Conservation (phyloP, 140 eudicot genomes). For the Cichorium intybus region DNA sequence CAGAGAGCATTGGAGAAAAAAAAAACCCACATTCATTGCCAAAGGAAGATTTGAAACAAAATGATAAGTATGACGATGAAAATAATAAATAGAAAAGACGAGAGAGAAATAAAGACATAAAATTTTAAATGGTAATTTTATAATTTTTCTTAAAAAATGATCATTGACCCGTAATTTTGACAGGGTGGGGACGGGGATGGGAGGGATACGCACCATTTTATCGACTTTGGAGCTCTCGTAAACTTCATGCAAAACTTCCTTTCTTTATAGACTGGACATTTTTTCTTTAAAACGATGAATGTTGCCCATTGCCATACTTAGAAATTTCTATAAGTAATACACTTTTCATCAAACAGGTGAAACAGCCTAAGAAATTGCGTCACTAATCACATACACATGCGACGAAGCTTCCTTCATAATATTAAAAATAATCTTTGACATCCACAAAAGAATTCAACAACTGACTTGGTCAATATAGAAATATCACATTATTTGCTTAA, state of each 20-base stretch:
- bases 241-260: background rate
- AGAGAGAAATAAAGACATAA: too few species aligned
- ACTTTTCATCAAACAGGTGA: background rate
- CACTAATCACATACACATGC: background rate
- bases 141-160: too few species aligned
- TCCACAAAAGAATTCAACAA: background rate
- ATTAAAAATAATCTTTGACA: conserved; percentile 7
- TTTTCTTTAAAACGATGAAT: background rate
- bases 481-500: background rate
- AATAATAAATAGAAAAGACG: too few species aligned
- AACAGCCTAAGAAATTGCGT: background rate
- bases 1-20: too few species aligned
- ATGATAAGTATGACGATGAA: too few species aligned
- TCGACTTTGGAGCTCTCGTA: background rate
- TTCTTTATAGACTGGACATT: background rate
- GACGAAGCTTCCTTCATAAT: background rate
- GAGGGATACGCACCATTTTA: too few species aligned
- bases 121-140: too few species aligned
- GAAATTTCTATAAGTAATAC: background rate
- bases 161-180: too few species aligned
- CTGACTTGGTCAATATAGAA: conserved; percentile 3
- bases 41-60: too few species aligned
- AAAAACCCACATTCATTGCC: too few species aligned
- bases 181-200: too few species aligned
- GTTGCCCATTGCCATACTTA: background rate